Conservation (phyloP, 805 yeast species). For the Ogataea sp. region DNA sequence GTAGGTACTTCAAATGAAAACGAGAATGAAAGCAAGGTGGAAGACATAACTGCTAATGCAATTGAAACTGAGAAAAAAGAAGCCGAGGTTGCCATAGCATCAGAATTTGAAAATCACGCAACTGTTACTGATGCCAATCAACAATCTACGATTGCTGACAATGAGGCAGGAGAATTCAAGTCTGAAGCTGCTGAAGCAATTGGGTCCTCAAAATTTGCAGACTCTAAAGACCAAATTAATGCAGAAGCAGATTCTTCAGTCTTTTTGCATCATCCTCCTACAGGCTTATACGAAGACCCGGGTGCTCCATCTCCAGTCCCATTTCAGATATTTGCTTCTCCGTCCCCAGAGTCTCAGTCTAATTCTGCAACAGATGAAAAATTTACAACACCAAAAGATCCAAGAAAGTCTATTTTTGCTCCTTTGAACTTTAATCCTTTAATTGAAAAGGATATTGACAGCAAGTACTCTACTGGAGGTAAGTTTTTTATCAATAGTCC, state of each 20-base stretch:
- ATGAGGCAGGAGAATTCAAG: too few species aligned
- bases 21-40: slow-evolving; percentile 3
- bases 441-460: slow-evolving; percentile 67
- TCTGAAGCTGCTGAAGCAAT: too few species aligned
- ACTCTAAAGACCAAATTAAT: too few species aligned
- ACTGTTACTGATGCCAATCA: not conserved
- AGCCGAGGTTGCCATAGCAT: slow-evolving; percentile 2
- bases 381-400: slow-evolving; percentile 29
- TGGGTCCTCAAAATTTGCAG: too few species aligned
- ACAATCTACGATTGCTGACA: too few species aligned
- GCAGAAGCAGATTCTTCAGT: not conserved
- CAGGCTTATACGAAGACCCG: slow-evolving; percentile 64
- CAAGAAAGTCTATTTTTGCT: slow-evolving; percentile 59
- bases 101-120: too few species aligned
- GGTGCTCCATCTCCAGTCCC: slow-evolving; percentile 75
- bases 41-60: too few species aligned
- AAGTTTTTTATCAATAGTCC: slow-evolving; percentile 55
- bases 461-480: slow-evolving; percentile 86
- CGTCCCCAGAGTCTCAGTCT: slow-evolving; percentile 13
- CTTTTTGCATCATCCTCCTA: slow-evolving; percentile 29
- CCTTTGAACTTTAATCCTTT: slow-evolving; percentile 78
- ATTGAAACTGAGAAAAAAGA: slow-evolving; percentile 5
- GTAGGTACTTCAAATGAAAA: slow-evolving; percentile 2
- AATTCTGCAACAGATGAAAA: not conserved
- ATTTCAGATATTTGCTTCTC: slow-evolving; percentile 35